phyloP scores from a whole-genome alignment of 2,329 filamentous ascomycete genomes.

The Cordyceps pruinosa region DNA sequence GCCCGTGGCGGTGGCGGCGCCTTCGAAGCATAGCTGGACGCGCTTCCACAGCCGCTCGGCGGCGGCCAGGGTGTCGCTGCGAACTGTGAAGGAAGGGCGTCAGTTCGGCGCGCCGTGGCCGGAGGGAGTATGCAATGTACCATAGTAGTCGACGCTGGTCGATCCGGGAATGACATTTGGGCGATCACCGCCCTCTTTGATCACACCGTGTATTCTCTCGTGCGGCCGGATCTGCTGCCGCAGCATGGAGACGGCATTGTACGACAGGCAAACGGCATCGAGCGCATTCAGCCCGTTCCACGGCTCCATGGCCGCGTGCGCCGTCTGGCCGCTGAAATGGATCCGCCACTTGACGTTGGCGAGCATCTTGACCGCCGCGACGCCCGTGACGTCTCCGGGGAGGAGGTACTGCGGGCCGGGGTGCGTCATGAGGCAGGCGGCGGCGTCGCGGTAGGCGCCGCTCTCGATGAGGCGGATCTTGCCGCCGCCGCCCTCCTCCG shows the following conservation, averaged over 20 bases:
- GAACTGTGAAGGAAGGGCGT: constrained; percentile 14
- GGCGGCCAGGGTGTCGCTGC: constrained; percentile 24
- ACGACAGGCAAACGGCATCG: constrained; percentile 37
- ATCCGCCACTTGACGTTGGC: constrained; percentile 25
- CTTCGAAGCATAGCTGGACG: constrained; percentile 26
- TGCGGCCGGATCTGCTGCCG: constrained; percentile 43
- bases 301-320: constrained; percentile 41
- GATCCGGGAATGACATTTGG: constrained; percentile 36
- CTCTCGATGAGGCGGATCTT: constrained; percentile 34
- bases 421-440: constrained; percentile 21
- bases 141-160: constrained; percentile 35
- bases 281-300: constrained; percentile 46
- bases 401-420: constrained; percentile 12
- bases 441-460: constrained; percentile 19
- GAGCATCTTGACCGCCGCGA: constrained; percentile 23
- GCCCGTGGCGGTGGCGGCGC: constrained; percentile 22
- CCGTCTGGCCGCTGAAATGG: constrained; percentile 34
- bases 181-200: constrained; percentile 33
- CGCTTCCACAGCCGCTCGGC: constrained; percentile 20
- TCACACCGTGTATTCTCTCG: constrained; percentile 44
- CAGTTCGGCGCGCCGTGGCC: constrained; percentile 11
- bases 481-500: constrained; percentile 36
- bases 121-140: not conserved
- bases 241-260: constrained; percentile 36
- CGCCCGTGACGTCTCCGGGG: constrained; percentile 16